A percentile compares a stretch with the other conserved stretches of the same genome.
These are phyloP conservation scores for Backusella westeae DNA, from an alignment of 192 early-diverging fungal species.

Conservation along the genomic window DNA sequence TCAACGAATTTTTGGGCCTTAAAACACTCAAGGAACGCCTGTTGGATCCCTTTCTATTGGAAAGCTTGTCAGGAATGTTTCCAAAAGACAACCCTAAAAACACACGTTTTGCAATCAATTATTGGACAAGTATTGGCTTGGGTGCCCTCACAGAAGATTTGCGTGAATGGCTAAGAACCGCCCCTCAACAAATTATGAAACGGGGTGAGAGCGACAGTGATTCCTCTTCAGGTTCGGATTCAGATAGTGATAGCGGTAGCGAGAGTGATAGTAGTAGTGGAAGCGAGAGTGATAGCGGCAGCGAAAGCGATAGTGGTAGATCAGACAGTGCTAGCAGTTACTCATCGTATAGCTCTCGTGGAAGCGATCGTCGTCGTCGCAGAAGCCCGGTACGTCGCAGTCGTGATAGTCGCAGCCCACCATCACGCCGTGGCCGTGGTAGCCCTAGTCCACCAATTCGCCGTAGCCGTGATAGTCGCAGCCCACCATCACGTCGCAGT, in stretches of 20 bases:
- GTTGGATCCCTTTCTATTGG: conserved; percentile 66
- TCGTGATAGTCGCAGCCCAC: conserved; percentile 1
- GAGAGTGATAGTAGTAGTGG: conserved; percentile 33
- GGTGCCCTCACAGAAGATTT: conserved; percentile 92
- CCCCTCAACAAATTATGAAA: conserved; percentile 66
- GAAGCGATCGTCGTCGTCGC: neutral
- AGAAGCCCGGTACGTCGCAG: neutral
- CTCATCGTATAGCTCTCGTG: neutral
- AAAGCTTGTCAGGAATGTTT: conserved; percentile 85
- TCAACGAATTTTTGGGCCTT: conserved; percentile 82
- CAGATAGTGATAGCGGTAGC: conserved; percentile 34
- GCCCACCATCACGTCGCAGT: neutral
- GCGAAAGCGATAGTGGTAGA: conserved; percentile 19
- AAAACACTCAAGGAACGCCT: conserved; percentile 68
- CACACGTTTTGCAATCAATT: conserved; percentile 97
- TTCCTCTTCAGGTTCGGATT: conserved; percentile 33
- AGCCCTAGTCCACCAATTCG: neutral
- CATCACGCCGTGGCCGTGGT: neutral
- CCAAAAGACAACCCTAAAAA: conserved; percentile 85
- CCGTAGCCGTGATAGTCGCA: neutral
- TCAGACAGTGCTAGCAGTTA: neutral
- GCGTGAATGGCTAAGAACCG: conserved; percentile 64
- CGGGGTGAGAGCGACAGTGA: conserved; percentile 40
- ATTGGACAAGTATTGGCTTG: conserved; percentile 91
- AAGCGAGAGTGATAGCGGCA: conserved; percentile 13